Evolutionary conservation across 305 asterid genomes (phyloP).

Genomic region (Fraxinus dipetala): DNA sequence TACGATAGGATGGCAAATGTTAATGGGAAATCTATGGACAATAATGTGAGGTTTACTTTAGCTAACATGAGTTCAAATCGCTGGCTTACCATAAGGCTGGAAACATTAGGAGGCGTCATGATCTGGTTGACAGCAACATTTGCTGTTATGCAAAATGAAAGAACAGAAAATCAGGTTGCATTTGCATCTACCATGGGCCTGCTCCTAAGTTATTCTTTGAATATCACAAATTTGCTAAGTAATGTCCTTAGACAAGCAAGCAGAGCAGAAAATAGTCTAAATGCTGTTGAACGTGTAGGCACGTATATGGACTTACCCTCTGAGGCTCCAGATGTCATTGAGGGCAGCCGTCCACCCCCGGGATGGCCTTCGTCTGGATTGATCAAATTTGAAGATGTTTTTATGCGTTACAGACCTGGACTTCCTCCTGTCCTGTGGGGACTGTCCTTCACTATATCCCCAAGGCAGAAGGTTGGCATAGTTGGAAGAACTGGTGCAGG

Average conservation of each 20-base stretch:
- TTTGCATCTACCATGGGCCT: conserved; percentile 96
- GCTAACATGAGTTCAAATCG: conserved; percentile 76
- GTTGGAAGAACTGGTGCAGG: conserved; percentile 99
- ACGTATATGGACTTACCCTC: conserved; percentile 82
- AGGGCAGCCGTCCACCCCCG: conserved; percentile 73
- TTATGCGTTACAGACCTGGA: conserved; percentile 73
- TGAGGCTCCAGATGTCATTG: conserved; percentile 71
- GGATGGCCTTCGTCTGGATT: conserved; percentile 91
- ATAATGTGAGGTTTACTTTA: conserved; percentile 76
- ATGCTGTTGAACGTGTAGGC: conserved; percentile 92
- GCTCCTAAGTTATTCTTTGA: conserved; percentile 90
- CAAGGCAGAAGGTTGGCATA: conserved; percentile 80
- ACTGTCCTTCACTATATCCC: conserved; percentile 64
- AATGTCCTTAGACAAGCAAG: conserved; percentile 82
- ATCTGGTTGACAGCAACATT: conserved; percentile 94
- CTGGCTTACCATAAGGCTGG: conserved; percentile 87
- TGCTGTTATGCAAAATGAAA: conserved; percentile 85
- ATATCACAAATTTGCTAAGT: conserved; percentile 73
- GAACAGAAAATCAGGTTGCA: conserved; percentile 72
- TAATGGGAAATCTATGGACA: conserved; percentile 86
- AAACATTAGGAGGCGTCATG: conserved; percentile 90
- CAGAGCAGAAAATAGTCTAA: conserved; percentile 86
- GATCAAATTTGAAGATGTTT: conserved; percentile 69
- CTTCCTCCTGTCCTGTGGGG: conserved; percentile 88
- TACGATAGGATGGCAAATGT: conserved; percentile 78